phyloP scores from a whole-genome alignment of 306 rosid genomes.

The Vigna radiata region DNA sequence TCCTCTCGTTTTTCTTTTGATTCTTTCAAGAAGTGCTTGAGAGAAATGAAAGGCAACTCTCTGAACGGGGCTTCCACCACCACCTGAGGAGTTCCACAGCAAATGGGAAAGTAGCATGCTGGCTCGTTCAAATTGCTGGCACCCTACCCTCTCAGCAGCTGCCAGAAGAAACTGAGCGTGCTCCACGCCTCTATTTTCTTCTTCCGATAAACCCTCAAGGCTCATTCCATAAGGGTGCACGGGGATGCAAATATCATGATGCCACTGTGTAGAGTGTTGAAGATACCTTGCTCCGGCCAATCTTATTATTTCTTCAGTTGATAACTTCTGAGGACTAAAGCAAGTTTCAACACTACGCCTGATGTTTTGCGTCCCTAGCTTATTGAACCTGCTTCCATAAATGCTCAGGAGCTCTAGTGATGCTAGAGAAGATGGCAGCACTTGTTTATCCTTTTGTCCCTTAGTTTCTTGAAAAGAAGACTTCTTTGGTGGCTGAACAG shows the following conservation, averaged over 20 bases:
- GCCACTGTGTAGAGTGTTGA: constrained; percentile 50
- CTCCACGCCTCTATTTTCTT: constrained; percentile 64
- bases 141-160: constrained; percentile 65
- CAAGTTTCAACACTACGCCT: background rate
- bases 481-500: constrained; percentile 40
- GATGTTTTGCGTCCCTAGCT: constrained; percentile 35
- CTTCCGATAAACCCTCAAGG: constrained; percentile 48
- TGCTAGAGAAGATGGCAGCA: constrained; percentile 42
- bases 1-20: constrained; percentile 58
- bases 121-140: constrained; percentile 61
- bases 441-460: constrained; percentile 21
- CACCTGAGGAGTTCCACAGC: constrained; percentile 46
- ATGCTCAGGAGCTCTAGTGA: constrained; percentile 56
- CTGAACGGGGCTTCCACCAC: constrained; percentile 49
- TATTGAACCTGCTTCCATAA: constrained; percentile 52
- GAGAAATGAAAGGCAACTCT: constrained; percentile 55
- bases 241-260: constrained; percentile 45
- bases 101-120: constrained; percentile 54
- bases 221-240: constrained; percentile 56
- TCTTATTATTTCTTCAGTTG: constrained; percentile 65
- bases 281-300: constrained; percentile 69
- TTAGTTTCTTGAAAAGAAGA: constrained; percentile 15
- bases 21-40: constrained; percentile 60
- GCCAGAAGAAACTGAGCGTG: constrained; percentile 69
- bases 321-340: constrained; percentile 41